phyloP scores from a whole-genome alignment of 257 asterid genomes.

The Nicotiana paniculata region DNA sequence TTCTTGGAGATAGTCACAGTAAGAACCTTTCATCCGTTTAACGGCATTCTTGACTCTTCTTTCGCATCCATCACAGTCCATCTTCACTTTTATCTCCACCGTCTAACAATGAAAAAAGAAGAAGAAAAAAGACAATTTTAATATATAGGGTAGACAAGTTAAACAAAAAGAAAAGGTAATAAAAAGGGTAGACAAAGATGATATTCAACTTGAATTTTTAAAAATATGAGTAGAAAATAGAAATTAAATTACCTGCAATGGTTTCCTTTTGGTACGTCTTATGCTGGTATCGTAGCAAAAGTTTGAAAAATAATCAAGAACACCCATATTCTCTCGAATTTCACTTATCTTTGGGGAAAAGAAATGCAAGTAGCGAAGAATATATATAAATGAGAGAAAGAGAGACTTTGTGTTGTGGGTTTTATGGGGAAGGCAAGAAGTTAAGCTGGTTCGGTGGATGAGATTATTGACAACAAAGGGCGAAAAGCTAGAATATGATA shows the following conservation, averaged over 20 bases:
- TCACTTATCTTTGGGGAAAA: conserved; percentile 15
- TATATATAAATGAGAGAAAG: background rate
- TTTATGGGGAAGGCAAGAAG: background rate
- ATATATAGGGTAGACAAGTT: too few relatives aligned
- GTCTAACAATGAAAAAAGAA: conserved; percentile 36
- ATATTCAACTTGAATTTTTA: background rate
- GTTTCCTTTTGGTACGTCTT: conserved; percentile 50
- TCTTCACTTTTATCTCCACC: conserved; percentile 79
- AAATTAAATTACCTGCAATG: conserved; percentile 62
- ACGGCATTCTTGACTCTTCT: conserved; percentile 79
- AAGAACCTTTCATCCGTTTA: conserved; percentile 56
- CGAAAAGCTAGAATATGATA: background rate
- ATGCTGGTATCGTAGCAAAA: conserved; percentile 66
- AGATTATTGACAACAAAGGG: conserved; percentile 5
- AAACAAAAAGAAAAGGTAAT: background rate
- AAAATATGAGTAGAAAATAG: background rate
- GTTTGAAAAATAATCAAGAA: conserved; percentile 77
- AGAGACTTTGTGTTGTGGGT: background rate
- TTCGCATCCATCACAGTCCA: conserved; percentile 97
- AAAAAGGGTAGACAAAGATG: background rate
- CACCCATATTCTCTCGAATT: conserved; percentile 50
- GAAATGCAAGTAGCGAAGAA: conserved; percentile 9
- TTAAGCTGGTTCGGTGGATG: conserved; percentile 16
- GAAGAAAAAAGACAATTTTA: background rate
- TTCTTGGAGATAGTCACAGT: background rate